phyloP scores from a whole-genome alignment of 169 alveolate species.

The Cystoisospora suis region DNA sequence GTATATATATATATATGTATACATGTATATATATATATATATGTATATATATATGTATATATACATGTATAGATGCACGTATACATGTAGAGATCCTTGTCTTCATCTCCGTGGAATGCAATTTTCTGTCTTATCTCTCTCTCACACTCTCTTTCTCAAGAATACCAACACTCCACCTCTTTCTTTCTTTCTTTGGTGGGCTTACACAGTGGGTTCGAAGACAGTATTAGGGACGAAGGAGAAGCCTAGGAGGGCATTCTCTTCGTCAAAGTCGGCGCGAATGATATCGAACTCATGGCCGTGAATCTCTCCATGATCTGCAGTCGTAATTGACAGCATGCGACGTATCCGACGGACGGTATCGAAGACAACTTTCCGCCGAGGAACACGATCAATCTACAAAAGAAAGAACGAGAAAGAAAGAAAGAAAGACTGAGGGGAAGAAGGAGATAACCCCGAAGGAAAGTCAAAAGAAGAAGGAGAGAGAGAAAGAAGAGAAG shows the following conservation, averaged over 20 bases:
- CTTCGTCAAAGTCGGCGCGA: not conserved
- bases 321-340: not conserved
- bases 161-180: not conserved
- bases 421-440: not conserved
- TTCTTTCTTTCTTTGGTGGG: not conserved
- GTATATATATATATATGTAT: not conserved
- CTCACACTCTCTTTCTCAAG: not conserved
- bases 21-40: not conserved
- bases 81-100: not conserved
- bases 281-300: not conserved
- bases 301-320: not conserved
- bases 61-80: not conserved
- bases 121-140: not conserved
- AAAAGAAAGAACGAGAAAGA: not conserved
- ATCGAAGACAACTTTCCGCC: not conserved
- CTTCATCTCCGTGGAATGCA: not conserved
- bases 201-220: not conserved
- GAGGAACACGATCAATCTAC: not conserved
- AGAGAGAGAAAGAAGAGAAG: not conserved
- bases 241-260: conserved; percentile 4
- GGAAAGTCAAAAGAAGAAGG: not conserved
- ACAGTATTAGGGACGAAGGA: conserved; percentile 12
- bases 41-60: not conserved
- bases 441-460: not conserved
- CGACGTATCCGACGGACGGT: not conserved